These are phyloP conservation scores for Boletus hoseneyae DNA, from an alignment of 1,284 basidiomycete genomes.

Conservation along the genomic window DNA sequence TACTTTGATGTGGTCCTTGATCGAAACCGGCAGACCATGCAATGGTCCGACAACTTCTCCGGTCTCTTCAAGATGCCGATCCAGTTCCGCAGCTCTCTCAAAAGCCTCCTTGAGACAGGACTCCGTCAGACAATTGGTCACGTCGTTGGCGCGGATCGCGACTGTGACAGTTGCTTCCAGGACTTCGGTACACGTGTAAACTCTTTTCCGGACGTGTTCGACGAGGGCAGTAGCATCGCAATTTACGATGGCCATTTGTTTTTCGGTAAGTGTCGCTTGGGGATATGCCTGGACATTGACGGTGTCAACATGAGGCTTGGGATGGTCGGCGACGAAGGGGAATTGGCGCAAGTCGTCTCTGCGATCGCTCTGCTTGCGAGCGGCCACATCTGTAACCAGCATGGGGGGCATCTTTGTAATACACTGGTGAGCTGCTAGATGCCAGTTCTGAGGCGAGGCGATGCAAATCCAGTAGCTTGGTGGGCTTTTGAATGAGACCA, in stretches of 20 bases:
- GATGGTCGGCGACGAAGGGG: not conserved
- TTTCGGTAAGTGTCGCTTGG: constrained; percentile 25
- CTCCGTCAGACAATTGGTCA: constrained; percentile 56
- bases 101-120: constrained; percentile 53
- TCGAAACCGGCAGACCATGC: constrained; percentile 55
- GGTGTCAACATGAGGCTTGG: constrained; percentile 2
- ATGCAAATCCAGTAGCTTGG: not conserved
- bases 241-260: constrained; percentile 28
- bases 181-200: constrained; percentile 27
- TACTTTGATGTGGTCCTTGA: constrained; percentile 54
- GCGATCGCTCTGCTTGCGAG: constrained; percentile 28
- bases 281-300: constrained; percentile 28
- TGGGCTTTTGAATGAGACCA: constrained; percentile 10
- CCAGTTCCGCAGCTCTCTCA: constrained; percentile 48
- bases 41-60: constrained; percentile 54
- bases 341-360: constrained; percentile 12
- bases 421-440: constrained; percentile 1
- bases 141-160: constrained; percentile 29
- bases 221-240: constrained; percentile 28
- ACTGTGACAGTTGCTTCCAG: constrained; percentile 28
- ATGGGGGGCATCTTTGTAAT: constrained; percentile 6
- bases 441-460: constrained; percentile 1
- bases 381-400: constrained; percentile 16
- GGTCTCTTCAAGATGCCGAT: constrained; percentile 43
- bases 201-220: constrained; percentile 20